A percentile compares a stretch with the other conserved stretches of the same genome.
These are phyloP conservation scores for Claviceps capensis DNA, from an alignment of 2,329 filamentous ascomycete genomes.

Conservation along the genomic window DNA sequence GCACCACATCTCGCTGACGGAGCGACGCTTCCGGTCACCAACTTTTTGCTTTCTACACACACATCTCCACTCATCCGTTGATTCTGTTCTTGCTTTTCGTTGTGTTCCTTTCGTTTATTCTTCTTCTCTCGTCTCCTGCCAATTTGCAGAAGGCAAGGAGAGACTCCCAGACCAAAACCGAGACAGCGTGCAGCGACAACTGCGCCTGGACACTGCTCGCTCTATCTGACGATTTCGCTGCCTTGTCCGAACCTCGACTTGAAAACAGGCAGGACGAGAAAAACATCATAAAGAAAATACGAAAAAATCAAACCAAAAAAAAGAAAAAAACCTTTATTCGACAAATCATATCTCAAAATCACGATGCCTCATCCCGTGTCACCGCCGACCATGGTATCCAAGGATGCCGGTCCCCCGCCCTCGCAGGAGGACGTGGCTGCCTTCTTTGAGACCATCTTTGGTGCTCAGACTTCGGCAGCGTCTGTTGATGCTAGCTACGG, in stretches of 20 bases:
- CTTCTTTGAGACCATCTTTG: constrained; percentile 55
- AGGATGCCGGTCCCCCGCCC: constrained; percentile 40
- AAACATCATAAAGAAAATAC: background rate
- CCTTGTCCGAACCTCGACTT: too few species aligned
- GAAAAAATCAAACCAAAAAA: background rate
- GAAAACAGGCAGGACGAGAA: background rate
- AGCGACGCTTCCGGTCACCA: background rate
- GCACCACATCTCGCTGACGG: background rate
- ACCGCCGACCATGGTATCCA: constrained; percentile 34
- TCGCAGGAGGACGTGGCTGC: constrained; percentile 51
- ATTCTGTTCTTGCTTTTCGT: background rate
- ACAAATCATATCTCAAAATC: background rate
- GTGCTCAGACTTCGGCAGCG: constrained; percentile 51
- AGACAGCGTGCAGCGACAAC: background rate
- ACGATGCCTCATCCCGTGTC: constrained; percentile 36
- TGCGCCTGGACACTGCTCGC: background rate
- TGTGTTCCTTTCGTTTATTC: background rate
- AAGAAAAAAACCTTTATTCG: background rate
- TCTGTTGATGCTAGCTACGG: constrained; percentile 52
- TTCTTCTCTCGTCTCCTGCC: background rate
- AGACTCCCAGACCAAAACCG: background rate
- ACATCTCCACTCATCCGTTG: background rate
- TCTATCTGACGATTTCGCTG: background rate
- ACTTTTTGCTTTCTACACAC: background rate
- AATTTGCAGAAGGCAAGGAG: background rate